Percentiles rank a stretch among this genome's conserved stretches.
These are phyloP conservation scores for Castanospermum australe DNA, from an alignment of 306 rosid species.

Conservation along the genomic window DNA sequence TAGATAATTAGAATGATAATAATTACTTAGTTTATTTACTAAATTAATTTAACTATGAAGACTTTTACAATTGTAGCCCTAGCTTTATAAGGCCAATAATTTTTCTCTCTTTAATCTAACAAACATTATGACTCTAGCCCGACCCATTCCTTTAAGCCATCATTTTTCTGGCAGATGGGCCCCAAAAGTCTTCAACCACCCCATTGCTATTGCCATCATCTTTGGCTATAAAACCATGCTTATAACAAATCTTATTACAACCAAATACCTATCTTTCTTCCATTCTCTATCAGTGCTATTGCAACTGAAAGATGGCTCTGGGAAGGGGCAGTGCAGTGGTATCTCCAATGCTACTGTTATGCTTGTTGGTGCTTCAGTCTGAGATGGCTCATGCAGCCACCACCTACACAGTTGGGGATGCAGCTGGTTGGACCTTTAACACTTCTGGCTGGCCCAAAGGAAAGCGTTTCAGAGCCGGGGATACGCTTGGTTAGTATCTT, in stretches of 20 bases:
- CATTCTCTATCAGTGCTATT: not conserved
- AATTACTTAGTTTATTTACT: no score
- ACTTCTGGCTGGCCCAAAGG: constrained; percentile 47
- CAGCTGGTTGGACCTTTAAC: constrained; percentile 59
- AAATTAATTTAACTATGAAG: not conserved
- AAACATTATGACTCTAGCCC: constrained; percentile 7
- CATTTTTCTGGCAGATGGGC: not conserved
- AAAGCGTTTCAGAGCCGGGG: constrained; percentile 62
- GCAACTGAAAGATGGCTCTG: constrained; percentile 28
- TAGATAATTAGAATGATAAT: no score
- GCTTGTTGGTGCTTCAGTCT: constrained; percentile 32
- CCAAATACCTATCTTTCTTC: not conserved
- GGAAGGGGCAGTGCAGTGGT: constrained; percentile 58
- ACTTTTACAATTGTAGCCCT: not conserved
- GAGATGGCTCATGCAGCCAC: constrained; percentile 45
- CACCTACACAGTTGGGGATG: constrained; percentile 46
- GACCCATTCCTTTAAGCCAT: not conserved
- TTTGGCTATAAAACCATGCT: not conserved
- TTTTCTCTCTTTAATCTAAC: not conserved
- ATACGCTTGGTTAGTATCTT: constrained; percentile 52
- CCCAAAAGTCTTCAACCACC: constrained; percentile 17
- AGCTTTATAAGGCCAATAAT: not conserved
- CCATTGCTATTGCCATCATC: not conserved
- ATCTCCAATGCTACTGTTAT: constrained; percentile 9
- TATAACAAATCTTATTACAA: not conserved